phyloP scores from a whole-genome alignment of 192 early-diverging fungal genomes.

The Bifiguratus adelaidae region DNA sequence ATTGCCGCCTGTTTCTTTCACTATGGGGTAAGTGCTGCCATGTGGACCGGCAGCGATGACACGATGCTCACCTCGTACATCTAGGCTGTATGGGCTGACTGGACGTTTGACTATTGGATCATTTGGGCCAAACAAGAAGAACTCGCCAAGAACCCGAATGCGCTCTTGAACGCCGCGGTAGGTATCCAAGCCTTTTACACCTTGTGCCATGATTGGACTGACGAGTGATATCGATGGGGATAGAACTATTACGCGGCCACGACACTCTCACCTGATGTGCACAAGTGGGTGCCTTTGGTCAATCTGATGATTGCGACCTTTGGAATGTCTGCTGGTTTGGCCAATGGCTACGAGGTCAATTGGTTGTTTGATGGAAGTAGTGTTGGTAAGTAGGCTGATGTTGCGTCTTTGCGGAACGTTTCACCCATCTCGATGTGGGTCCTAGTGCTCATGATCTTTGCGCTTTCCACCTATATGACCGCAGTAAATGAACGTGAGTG shows the following conservation, averaged over 20 bases:
- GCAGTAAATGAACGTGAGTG: slow-evolving; percentile 13
- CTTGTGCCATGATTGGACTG: neutral
- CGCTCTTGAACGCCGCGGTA: slow-evolving; percentile 11
- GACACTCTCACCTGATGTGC: slow-evolving; percentile 7
- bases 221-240: neutral
- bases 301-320: slow-evolving; percentile 12
- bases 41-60: no score
- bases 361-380: slow-evolving; percentile 20
- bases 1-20: no score
- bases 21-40: no score
- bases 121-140: slow-evolving; percentile 13
- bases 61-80: no score
- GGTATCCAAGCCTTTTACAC: neutral
- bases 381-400: slow-evolving; percentile 6
- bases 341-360: slow-evolving; percentile 9
- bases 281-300: slow-evolving; percentile 13
- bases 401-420: no score
- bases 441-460: slow-evolving; percentile 15
- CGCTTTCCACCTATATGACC: slow-evolving; percentile 12
- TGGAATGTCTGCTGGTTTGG: slow-evolving; percentile 14
- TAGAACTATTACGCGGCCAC: slow-evolving; percentile 16
- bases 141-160: slow-evolving; percentile 10
- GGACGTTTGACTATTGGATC: slow-evolving; percentile 17
- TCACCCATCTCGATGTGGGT: no score
- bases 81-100: slow-evolving; percentile 23